Evolutionary conservation across 2,329 filamentous ascomycete species (phyloP).

Genomic region (Fusarium sp.): DNA sequence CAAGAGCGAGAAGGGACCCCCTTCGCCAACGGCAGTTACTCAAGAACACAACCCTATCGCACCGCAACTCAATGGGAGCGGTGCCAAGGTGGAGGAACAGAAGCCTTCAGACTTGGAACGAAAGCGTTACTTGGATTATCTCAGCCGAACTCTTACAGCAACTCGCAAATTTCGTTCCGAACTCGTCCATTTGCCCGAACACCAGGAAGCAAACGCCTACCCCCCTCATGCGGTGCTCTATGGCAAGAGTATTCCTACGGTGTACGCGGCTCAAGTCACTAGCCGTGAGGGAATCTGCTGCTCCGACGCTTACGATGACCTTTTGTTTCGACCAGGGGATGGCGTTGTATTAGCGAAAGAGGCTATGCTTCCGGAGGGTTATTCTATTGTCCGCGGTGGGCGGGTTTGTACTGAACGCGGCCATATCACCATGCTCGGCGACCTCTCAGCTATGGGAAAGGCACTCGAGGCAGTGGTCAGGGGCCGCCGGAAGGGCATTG

Average conservation of each 20-base stretch:
- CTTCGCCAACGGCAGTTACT: conserved; percentile 25
- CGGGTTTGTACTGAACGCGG: conserved; percentile 84
- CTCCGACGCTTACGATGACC: conserved; percentile 83
- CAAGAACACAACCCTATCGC: conserved; percentile 53
- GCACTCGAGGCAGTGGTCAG: conserved; percentile 76
- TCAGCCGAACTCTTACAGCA: conserved; percentile 77
- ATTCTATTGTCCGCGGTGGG: conserved; percentile 77
- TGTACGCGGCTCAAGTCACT: conserved; percentile 81
- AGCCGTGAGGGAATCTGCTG: conserved; percentile 79
- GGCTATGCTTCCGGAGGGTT: conserved; percentile 86
- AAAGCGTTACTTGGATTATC: conserved; percentile 67
- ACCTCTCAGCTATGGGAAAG: conserved; percentile 81
- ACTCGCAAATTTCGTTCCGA: conserved; percentile 81
- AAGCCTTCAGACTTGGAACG: conserved; percentile 45
- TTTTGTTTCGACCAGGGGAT: conserved; percentile 88
- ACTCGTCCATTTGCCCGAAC: conserved; percentile 69
- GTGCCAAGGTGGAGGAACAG: conserved; percentile 36
- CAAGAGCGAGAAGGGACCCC: conserved; percentile 50
- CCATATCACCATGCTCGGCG: conserved; percentile 87
- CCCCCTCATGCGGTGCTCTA: conserved; percentile 87
- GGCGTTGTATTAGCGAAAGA: conserved; percentile 88
- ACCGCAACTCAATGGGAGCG: conserved; percentile 43
- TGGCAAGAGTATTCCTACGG: conserved; percentile 86
- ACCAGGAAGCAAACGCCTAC: conserved; percentile 76
- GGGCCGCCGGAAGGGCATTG: conserved; percentile 78